Evolutionary conservation across 352 stramenopile species (phyloP).

Genomic region (Pythium angustatum): DNA sequence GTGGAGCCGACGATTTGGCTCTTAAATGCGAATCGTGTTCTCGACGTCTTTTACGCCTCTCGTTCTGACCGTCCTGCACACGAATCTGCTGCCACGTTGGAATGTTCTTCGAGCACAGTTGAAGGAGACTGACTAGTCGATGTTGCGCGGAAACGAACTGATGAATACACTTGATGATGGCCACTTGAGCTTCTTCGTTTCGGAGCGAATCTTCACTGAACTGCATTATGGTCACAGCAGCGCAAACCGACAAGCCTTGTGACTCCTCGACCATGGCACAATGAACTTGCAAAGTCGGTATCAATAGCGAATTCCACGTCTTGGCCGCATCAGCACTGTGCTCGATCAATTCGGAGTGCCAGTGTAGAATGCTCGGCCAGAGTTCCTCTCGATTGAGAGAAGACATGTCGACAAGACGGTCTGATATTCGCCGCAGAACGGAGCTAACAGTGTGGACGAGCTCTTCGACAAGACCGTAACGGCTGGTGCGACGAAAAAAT

Average conservation of each 20-base stretch:
- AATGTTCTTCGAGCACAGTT: slow-evolving; percentile 7
- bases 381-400: slow-evolving; percentile 18
- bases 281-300: slow-evolving; percentile 1
- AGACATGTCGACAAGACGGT: slow-evolving; percentile 2
- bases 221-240: slow-evolving; percentile 7
- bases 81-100: background rate
- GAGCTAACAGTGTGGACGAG: background rate
- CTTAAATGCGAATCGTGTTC: background rate
- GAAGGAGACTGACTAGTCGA: background rate
- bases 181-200: background rate
- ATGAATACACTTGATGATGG: slow-evolving; percentile 14
- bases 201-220: background rate
- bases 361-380: slow-evolving; percentile 17
- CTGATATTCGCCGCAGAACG: slow-evolving; percentile 7
- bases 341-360: slow-evolving; percentile 8
- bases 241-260: background rate
- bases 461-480: slow-evolving; percentile 10
- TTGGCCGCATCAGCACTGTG: background rate
- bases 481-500: slow-evolving; percentile 19
- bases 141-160: slow-evolving; percentile 2
- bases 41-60: slow-evolving; percentile 7
- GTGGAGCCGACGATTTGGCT: background rate
- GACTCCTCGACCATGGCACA: slow-evolving; percentile 7
- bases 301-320: background rate
- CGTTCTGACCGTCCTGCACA: background rate